Percentiles rank a stretch among this genome's conserved stretches.
These are phyloP conservation scores for Camellia lanceoleosa DNA, from an alignment of 148 eudicot species.

Conservation along the genomic window DNA sequence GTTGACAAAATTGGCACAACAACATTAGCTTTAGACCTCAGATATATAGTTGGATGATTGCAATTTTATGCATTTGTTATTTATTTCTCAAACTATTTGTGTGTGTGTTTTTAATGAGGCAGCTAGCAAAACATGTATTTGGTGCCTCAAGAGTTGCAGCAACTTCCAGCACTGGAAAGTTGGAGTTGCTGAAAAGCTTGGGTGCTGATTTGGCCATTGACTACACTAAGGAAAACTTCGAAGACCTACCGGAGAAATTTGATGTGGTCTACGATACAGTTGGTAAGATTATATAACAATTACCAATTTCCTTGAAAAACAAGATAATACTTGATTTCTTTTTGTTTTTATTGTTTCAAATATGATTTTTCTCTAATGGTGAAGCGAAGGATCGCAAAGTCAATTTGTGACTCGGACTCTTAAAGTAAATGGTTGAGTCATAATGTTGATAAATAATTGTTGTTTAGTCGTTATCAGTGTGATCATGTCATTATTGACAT, in stretches of 20 bases:
- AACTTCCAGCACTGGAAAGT: constrained; percentile 87
- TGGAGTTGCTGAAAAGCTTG: constrained; percentile 70
- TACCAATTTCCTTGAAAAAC: no score
- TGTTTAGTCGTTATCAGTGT: no score
- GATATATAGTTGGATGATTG: background rate
- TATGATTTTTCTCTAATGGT: background rate
- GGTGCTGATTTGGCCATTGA: constrained; percentile 88
- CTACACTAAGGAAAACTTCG: constrained; percentile 82
- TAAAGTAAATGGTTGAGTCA: no score
- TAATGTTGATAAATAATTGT: no score
- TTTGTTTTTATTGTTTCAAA: background rate
- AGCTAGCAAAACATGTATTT: constrained; percentile 92
- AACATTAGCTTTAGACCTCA: background rate
- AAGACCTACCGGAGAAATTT: constrained; percentile 79
- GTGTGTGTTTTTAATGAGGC: constrained; percentile 16
- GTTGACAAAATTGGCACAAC: background rate
- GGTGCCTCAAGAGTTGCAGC: constrained; percentile 96
- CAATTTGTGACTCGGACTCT: no score
- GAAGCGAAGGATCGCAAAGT: background rate
- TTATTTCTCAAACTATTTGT: background rate
- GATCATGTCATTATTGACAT: no score
- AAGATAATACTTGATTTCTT: background rate
- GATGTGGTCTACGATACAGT: constrained; percentile 91
- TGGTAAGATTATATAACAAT: constrained; percentile 42
- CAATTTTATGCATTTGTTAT: background rate